Base-by-base conservation (phyloP, 176 grass and related monocot species). In the Stipa capillata region DNA sequence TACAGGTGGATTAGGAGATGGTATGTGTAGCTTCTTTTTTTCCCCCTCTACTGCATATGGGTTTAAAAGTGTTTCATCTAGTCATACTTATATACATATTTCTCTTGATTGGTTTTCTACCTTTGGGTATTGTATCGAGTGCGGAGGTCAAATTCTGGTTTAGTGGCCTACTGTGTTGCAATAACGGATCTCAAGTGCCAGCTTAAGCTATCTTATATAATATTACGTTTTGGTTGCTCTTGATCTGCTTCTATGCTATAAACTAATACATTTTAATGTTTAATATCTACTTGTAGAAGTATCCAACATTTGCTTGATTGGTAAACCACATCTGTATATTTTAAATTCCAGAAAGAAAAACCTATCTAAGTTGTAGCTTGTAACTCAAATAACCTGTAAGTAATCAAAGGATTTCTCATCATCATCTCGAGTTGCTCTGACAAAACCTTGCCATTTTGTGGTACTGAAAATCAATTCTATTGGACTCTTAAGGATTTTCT, bases 1-100 rank as follows among this genome's bases (percentile, higher is more conserved):
- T 23, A 28, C 57, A 49, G 55, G 45, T 31, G 77, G 72, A 87
- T 73, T 93, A 78, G 5, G 3, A 62, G 25, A 84, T 82, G 91
- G 91, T 93, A 89, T 69, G 77, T 4, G 2, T 43, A 10, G 6
- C 1, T 28, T 79, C n/a, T 40, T 84, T 28, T 65, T 79, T 33
- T 57, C 68, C 47, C 27, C 15, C 35, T 44, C 9, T 57, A 53
- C 34, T 9, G 14, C 24, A 42, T 32, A 11, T 42, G 29, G 63
- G 6, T 66, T 60, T 52, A 32, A 69, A 55, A 33, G 61, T 25
- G 42, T 32, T 61, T 4, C 23, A 82, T 58, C 42, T 69, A 87
- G 21, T 60, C 33, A 76, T 60, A 25, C 71, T 59, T 82, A 34
- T 63, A 17, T 47, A 25, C 55, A 33, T 21, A 39, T 13, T 61